Evolutionary conservation across 805 yeast genomes (phyloP), one percentile per base, ranked within the genome.

Genomic region (Clavispora carvajalis): DNA sequence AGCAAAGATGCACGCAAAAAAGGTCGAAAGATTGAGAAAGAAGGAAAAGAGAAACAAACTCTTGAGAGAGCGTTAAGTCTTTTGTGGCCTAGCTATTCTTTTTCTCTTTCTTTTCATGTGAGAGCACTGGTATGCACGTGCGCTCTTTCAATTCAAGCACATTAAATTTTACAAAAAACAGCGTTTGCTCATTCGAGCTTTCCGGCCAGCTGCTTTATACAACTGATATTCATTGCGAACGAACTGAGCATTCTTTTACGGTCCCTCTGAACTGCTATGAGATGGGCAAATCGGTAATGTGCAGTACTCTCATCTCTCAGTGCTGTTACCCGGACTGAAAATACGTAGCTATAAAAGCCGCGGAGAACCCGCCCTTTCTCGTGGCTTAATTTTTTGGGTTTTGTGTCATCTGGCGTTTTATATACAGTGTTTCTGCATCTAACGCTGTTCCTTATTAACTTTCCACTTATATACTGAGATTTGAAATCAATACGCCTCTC

Each of bases 1-100:
- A 10, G 74, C 77, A 41, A 87, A 84, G 64, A 86, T 91, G 95
- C 91, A 88, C 59, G 84, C 84, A 33, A 90, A 89, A 80, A 85
- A 80, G 70, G 85, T 89, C 30, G 98, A 89, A 49, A 78, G 99
- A 65, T 60, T 91, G 67, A 82, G 85, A 67, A 82, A 84, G 70
- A 81, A 84, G 58, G 99, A 91, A 60, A 91, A 91, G 83, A 82
- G 98, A 67, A 91, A 90, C 69, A 91, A 91, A 68, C 70, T 89
- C 55, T 79, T 90, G 60, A 88, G 82, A 60, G 98, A 90, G 58
- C 96, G 97, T 63, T 85, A 59, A 17, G 22, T 3, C 11, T 21
- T 7, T 33, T 15, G 5, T 9, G 6, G 22, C 15, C 10, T 7
- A 9, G 7, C 5, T 4, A 9, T 16, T 11, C 21, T 22, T 34